These are phyloP conservation scores for Escovopsis sp. DNA, from an alignment of 2,329 filamentous ascomycete species.

Conservation along the genomic window DNA sequence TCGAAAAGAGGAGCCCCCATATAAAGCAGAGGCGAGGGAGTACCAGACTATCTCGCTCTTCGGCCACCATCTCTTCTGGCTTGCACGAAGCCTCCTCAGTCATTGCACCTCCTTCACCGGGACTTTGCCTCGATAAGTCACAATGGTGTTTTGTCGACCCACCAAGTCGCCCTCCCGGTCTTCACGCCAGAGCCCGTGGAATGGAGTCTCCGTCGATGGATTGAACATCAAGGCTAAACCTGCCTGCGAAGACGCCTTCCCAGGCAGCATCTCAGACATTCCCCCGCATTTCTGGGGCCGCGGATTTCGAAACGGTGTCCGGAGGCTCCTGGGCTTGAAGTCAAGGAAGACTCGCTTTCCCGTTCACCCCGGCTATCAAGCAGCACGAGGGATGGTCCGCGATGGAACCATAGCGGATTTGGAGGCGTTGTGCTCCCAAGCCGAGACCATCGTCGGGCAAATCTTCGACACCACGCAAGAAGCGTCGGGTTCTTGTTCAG, in stretches of 20 bases:
- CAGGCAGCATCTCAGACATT: slow-evolving; percentile 1
- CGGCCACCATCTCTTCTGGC: too few species aligned
- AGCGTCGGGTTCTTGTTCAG: neutral
- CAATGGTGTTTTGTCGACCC: too few species aligned
- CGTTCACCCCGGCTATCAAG: slow-evolving; percentile 6
- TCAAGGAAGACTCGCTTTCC: slow-evolving; percentile 2
- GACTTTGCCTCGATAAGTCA: too few species aligned
- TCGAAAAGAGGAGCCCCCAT: too few species aligned
- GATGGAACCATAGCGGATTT: slow-evolving; percentile 6
- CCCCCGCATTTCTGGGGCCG: slow-evolving; percentile 7
- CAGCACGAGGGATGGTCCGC: slow-evolving; percentile 7
- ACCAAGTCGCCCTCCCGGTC: too few species aligned
- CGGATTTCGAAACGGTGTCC: slow-evolving; percentile 3
- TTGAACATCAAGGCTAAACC: too few species aligned
- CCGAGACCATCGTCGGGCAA: slow-evolving; percentile 4
- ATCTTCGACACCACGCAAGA: slow-evolving; percentile 6
- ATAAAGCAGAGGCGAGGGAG: too few species aligned
- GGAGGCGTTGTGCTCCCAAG: slow-evolving; percentile 5
- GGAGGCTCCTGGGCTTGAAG: slow-evolving; percentile 2
- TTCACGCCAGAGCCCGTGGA: too few species aligned
- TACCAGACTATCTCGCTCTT: too few species aligned
- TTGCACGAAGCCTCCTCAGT: too few species aligned
- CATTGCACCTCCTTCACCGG: too few species aligned
- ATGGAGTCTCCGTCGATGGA: too few species aligned
- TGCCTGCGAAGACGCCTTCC: neutral